These are phyloP conservation scores for Argentina anserina DNA, from an alignment of 306 rosid species.

Conservation along the genomic window DNA sequence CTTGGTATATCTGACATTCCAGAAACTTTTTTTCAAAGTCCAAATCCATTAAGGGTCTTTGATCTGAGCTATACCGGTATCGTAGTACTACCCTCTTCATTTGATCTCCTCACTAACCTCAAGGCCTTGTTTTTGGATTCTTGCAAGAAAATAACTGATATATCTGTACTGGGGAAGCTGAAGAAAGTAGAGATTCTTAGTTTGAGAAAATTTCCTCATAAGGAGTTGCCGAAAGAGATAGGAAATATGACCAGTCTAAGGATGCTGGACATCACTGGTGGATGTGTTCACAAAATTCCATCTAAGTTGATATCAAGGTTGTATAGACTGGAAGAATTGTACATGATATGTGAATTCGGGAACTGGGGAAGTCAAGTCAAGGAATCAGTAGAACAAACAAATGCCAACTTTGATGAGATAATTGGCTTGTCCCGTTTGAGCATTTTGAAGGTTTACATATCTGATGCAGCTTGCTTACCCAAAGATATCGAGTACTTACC, in stretches of 20 bases:
- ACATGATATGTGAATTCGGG: not conserved
- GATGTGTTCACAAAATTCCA: not conserved
- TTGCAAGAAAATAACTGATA: not conserved
- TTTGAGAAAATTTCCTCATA: not conserved
- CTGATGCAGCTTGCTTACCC: not conserved
- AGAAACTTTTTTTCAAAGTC: not conserved
- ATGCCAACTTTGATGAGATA: not conserved
- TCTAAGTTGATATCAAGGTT: not conserved
- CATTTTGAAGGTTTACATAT: not conserved
- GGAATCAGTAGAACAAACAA: not conserved
- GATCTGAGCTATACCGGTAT: not conserved
- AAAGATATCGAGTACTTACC: not conserved
- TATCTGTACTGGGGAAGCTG: slow-evolving; percentile 3
- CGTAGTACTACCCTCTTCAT: not conserved
- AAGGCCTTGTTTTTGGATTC: slow-evolving; percentile 9
- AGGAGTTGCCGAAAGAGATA: not conserved
- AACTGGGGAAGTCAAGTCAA: not conserved
- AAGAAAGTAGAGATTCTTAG: slow-evolving; percentile 9
- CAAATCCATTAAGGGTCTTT: not conserved
- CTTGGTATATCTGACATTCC: not conserved
- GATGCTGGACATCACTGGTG: not conserved
- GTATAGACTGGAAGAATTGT: not conserved
- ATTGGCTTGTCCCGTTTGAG: not conserved
- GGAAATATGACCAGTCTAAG: not conserved
- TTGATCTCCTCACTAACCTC: not conserved